phyloP scores from a whole-genome alignment of 2,329 filamentous ascomycete genomes.

The Hypomyces rosellus region DNA sequence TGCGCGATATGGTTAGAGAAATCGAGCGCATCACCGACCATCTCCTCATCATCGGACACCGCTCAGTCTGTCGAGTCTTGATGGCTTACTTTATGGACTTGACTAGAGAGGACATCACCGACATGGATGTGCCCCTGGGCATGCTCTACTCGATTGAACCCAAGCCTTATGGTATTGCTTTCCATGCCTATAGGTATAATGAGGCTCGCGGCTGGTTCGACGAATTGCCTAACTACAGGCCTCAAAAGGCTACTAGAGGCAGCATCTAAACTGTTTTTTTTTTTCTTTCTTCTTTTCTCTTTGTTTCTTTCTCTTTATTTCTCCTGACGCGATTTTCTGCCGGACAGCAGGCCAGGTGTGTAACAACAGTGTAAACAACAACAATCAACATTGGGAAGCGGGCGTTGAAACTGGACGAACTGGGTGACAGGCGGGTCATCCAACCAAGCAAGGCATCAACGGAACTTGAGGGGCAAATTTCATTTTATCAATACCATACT shows the following conservation, averaged over 20 bases:
- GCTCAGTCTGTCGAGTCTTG: conserved; percentile 84
- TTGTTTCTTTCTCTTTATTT: background rate
- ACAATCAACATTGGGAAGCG: background rate
- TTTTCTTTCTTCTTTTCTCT: background rate
- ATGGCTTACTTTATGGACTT: conserved; percentile 96
- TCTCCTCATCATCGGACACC: conserved; percentile 84
- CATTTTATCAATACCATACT: background rate
- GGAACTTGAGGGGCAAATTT: too few species aligned
- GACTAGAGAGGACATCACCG: conserved; percentile 83
- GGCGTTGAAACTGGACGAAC: conserved; percentile 7
- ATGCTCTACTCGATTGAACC: conserved; percentile 94
- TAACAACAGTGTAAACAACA: conserved; percentile 7
- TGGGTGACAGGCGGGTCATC: too few species aligned
- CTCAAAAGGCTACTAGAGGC: conserved; percentile 45
- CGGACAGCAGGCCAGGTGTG: conserved; percentile 10
- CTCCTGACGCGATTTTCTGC: background rate
- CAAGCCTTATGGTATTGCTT: conserved; percentile 95
- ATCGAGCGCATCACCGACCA: conserved; percentile 97
- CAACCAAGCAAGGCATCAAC: too few species aligned
- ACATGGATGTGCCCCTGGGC: conserved; percentile 87
- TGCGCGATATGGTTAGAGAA: conserved; percentile 93
- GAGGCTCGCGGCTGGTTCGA: conserved; percentile 73
- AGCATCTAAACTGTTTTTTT: conserved; percentile 17
- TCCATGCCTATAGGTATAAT: conserved; percentile 92
- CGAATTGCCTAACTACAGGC: conserved; percentile 75